Evolutionary conservation across 2,329 filamentous ascomycete species (phyloP).

Genomic region (Epichloe bromicola): DNA sequence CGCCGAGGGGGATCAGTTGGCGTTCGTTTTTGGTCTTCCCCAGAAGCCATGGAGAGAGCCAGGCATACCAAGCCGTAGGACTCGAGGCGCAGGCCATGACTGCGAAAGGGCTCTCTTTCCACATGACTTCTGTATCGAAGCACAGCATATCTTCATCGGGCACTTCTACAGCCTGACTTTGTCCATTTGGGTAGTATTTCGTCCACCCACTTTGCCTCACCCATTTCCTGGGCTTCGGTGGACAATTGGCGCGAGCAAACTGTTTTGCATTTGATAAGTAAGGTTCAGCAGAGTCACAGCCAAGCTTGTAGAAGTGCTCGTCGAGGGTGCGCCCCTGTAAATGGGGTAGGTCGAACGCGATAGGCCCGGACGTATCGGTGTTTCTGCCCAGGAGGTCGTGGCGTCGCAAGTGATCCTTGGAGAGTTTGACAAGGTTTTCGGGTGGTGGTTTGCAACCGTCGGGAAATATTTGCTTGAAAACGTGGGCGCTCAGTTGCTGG

Average conservation of each 20-base stretch:
- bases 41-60: constrained; percentile 91
- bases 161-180: constrained; percentile 54
- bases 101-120: constrained; percentile 80
- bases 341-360: constrained; percentile 73
- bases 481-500: constrained; percentile 76
- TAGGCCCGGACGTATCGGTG: constrained; percentile 59
- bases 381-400: constrained; percentile 89
- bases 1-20: constrained; percentile 79
- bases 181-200: constrained; percentile 69
- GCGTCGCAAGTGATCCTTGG: constrained; percentile 66
- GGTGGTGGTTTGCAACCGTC: constrained; percentile 42
- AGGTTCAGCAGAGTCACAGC: constrained; percentile 75
- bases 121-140: constrained; percentile 96
- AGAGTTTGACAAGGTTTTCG: constrained; percentile 62
- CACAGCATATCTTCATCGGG: constrained; percentile 74
- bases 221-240: constrained; percentile 58
- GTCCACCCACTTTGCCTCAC: constrained; percentile 77
- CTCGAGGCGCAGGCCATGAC: constrained; percentile 95
- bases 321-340: constrained; percentile 74
- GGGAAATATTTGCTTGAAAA: constrained; percentile 75
- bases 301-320: constrained; percentile 86
- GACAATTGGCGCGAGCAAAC: constrained; percentile 51
- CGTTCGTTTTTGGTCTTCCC: constrained; percentile 67
- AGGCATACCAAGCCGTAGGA: constrained; percentile 87
- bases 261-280: constrained; percentile 63